A percentile compares a stretch with the other conserved stretches of the same genome.
Evolutionary conservation across 257 asterid genomes (phyloP).

Genomic region (Anisodus acutangulus): DNA sequence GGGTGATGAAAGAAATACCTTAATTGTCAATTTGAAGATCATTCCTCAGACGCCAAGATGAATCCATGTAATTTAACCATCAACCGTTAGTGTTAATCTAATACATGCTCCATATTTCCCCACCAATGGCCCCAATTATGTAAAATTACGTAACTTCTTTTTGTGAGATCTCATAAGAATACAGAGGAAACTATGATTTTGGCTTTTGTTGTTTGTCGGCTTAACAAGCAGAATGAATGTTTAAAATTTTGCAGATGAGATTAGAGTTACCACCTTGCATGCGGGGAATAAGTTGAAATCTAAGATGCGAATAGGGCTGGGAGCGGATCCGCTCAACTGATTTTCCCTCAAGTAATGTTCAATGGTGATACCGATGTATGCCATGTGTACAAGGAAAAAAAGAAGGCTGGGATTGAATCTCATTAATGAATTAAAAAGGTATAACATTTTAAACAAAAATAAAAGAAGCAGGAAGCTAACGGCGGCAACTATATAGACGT

Average conservation of each 20-base stretch:
- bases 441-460: no score
- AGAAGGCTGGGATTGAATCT: no score
- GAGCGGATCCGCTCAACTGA: no score
- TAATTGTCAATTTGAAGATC: neutral
- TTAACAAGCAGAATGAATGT: neutral
- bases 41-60: neutral
- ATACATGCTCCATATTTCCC: neutral
- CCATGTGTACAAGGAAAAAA: no score
- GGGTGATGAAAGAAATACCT: neutral
- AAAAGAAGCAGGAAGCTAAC: no score
- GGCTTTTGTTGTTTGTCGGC: neutral
- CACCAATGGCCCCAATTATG: neutral
- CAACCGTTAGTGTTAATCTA: neutral
- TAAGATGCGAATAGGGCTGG: constrained; percentile 15
- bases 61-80: neutral
- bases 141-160: neutral
- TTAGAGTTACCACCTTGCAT: neutral
- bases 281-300: neutral
- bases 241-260: constrained; percentile 4
- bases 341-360: no score
- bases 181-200: neutral
- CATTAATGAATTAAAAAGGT: no score
- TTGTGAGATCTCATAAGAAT: neutral
- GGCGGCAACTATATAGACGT: no score
- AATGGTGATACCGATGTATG: no score